Conservation (phyloP, 2,329 filamentous ascomycete genomes). For the Fusarium irregulare region DNA sequence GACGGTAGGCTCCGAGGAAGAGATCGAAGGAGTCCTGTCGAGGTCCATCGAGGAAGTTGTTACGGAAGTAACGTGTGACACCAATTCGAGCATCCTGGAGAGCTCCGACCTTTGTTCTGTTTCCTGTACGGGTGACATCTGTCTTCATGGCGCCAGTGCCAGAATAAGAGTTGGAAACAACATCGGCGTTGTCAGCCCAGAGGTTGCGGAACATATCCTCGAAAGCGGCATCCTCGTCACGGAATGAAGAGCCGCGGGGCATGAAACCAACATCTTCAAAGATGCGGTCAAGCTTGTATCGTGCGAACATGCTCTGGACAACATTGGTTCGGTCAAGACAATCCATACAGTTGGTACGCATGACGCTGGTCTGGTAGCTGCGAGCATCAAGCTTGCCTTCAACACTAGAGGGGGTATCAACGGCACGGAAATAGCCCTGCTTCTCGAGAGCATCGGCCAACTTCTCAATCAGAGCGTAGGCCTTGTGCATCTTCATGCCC, state of each 20-base stretch:
- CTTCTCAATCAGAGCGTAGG: conserved; percentile 85
- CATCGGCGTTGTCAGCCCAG: conserved; percentile 98
- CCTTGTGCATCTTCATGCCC: conserved; percentile 91
- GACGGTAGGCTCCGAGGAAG: conserved; percentile 88
- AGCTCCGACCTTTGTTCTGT: conserved; percentile 85
- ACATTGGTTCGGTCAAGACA: conserved; percentile 98
- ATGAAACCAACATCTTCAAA: conserved; percentile 86
- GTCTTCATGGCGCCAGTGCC: conserved; percentile 98
- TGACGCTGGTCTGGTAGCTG: conserved; percentile 85
- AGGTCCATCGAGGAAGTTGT: conserved; percentile 95
- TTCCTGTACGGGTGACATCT: conserved; percentile 93
- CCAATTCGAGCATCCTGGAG: conserved; percentile 90
- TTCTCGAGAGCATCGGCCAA: conserved; percentile 79
- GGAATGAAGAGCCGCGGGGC: conserved; percentile 78
- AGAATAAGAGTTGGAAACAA: conserved; percentile 91
- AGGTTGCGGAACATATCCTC: conserved; percentile 95
- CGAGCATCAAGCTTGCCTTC: conserved; percentile 82
- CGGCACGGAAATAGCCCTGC: conserved; percentile 92
- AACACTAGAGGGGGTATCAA: conserved; percentile 80
- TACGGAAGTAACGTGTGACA: conserved; percentile 86
- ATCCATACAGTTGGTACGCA: conserved; percentile 99
- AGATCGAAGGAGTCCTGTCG: conserved; percentile 95
- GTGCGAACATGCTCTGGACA: conserved; percentile 95
- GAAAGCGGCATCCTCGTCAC: conserved; percentile 80
- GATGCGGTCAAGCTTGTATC: conserved; percentile 89